Conservation (phyloP, 2,329 filamentous ascomycete genomes). For the Colletotrichum higginsianum region DNA sequence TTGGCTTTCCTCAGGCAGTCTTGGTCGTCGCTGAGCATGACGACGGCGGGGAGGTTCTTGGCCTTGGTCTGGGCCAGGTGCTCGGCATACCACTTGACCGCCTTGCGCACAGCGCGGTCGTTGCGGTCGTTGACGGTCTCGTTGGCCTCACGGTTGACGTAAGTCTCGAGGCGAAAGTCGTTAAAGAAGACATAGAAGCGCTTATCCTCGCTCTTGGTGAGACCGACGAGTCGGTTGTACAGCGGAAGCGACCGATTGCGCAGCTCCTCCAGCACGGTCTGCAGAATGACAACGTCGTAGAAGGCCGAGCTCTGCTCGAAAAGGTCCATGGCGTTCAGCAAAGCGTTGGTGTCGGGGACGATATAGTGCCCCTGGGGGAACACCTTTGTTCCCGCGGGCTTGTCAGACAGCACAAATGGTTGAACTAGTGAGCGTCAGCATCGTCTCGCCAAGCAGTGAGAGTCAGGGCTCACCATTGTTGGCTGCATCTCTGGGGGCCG, state of each 20-base stretch:
- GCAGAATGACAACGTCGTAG: constrained; percentile 95
- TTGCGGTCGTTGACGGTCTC: constrained; percentile 98
- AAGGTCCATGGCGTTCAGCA: constrained; percentile 95
- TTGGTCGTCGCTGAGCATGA: constrained; percentile 95
- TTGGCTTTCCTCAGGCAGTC: constrained; percentile 89
- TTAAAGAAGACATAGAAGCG: constrained; percentile 99
- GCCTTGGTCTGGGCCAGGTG: constrained; percentile 80
- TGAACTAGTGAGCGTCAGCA: constrained; percentile 65
- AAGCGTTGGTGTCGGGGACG: constrained; percentile 94
- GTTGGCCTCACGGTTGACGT: constrained; percentile 79
- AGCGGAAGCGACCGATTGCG: constrained; percentile 93
- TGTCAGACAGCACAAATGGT: constrained; percentile 90
- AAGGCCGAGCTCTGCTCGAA: constrained; percentile 94
- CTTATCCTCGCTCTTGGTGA: constrained; percentile 97
- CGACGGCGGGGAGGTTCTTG: constrained; percentile 78
- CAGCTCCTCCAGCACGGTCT: constrained; percentile 96
- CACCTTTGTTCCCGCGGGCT: constrained; percentile 84
- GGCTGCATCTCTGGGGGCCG: constrained; percentile 83
- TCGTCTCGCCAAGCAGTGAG: neutral
- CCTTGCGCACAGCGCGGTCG: constrained; percentile 88
- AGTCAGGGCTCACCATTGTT: constrained; percentile 73
- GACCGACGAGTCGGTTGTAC: constrained; percentile 90
- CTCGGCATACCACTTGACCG: constrained; percentile 90
- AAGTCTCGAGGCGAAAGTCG: constrained; percentile 94
- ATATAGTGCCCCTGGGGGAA: constrained; percentile 94